Base-by-base conservation (phyloP, 2,329 filamentous ascomycete species). In the Penicillium sp. region DNA sequence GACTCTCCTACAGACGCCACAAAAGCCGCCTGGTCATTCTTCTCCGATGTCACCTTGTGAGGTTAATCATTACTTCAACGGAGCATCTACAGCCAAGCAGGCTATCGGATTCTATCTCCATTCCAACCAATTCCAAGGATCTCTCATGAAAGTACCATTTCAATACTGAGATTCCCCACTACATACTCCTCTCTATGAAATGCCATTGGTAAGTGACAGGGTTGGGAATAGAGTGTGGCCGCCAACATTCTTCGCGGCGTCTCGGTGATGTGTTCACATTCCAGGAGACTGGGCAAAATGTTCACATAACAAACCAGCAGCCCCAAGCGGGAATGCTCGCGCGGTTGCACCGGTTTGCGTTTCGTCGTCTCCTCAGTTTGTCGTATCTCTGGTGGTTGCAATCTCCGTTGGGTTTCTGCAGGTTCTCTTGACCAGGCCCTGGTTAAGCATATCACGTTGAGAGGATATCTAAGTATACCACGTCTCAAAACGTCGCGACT, bases 231-330 rank as follows among this genome's bases (percentile, higher is more conserved):
- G 53, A 51, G 60, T 65, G 65, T 69, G 65, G 63, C 62, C 55
- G 59, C 68, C 57, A 68, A 62, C 74, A 76, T 76, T 76, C 74
- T 65, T 69, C 64, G 58, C 61, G 69, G 61, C 59, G 51, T 64
- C 45, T 59, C 61, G 58, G 68, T 70, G 70, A 72, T 75, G 73
- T 60, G 59, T 51, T 65, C 59, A 68, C 74, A 76, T 76, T 76
- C 74, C 67, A 67, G 56, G 53, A 56, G 58, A 59, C 54, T 57
- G 37, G 64, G 65, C 63, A 61, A 24, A 44, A 59, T 63, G 59
- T 60, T 65, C 61, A 64, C 70, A 75, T 73, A 76, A 76, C 74
- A 76, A 74, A 72, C 58, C 60, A 58, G 54, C 30, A 45, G 45
- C 59, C 65, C 62, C 59, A 45, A 50, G 55, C 49, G 58, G 53